A percentile compares a stretch with the other conserved stretches of the same genome.
phyloP scores from a whole-genome alignment of 2,329 filamentous ascomycete genomes.

The Neofusicoccum umdonicola region DNA sequence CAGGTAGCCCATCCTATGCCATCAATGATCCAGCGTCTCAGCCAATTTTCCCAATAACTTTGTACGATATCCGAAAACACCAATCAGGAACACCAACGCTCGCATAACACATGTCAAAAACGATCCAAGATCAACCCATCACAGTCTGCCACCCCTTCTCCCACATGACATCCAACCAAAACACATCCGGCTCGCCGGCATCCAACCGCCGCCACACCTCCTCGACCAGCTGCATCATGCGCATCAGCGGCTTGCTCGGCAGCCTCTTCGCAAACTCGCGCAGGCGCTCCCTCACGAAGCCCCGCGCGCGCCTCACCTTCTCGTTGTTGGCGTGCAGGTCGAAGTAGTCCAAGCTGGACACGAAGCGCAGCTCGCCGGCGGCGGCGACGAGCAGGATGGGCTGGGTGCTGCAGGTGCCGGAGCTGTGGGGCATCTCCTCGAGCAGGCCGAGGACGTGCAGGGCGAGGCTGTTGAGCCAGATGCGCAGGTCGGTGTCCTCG shows the following conservation, averaged over 20 bases:
- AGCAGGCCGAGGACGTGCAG: slow-evolving; percentile 51
- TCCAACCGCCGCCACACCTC: slow-evolving; percentile 56
- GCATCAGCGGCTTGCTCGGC: slow-evolving; percentile 52
- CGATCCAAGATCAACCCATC: slow-evolving; percentile 40
- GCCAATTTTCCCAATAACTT: too few species aligned
- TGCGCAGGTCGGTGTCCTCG: slow-evolving; percentile 30
- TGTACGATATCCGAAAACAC: too few species aligned
- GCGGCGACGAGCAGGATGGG: slow-evolving; percentile 53
- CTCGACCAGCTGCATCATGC: slow-evolving; percentile 50
- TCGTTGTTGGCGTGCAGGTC: slow-evolving; percentile 42
- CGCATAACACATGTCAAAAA: too few species aligned
- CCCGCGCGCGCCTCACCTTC: slow-evolving; percentile 44
- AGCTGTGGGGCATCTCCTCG: slow-evolving; percentile 51
- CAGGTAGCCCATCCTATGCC: too few species aligned
- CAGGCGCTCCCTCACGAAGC: slow-evolving; percentile 51
- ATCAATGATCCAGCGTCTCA: too few species aligned
- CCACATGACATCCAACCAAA: slow-evolving; percentile 58
- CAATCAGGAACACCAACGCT: too few species aligned
- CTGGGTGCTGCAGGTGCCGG: slow-evolving; percentile 54
- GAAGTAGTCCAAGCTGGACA: slow-evolving; percentile 36
- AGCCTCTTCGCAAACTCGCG: slow-evolving; percentile 46
- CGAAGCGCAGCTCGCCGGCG: slow-evolving; percentile 51
- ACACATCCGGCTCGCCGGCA: slow-evolving; percentile 44
- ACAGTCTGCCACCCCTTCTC: slow-evolving; percentile 58
- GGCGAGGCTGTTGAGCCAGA: slow-evolving; percentile 52